Evolutionary conservation across 2,329 filamentous ascomycete genomes (phyloP).

Genomic region (Fusarium robinianum): DNA sequence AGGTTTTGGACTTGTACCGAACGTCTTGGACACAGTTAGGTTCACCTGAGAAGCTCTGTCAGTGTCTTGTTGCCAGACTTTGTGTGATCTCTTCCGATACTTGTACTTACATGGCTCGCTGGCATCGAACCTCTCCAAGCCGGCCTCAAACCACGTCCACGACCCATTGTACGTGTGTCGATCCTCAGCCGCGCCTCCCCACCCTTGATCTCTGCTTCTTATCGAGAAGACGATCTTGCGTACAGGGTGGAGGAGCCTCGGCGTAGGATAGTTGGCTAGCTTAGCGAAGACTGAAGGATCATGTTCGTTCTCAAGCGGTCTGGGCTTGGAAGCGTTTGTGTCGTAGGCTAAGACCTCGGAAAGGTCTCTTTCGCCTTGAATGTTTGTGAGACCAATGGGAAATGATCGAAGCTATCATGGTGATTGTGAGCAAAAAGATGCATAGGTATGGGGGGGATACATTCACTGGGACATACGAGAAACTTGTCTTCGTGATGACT

Average conservation of each 20-base stretch:
- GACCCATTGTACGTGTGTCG: slow-evolving; percentile 52
- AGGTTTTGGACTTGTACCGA: slow-evolving; percentile 29
- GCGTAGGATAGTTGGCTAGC: slow-evolving; percentile 46
- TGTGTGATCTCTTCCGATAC: too few relatives aligned
- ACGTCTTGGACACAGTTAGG: slow-evolving; percentile 38
- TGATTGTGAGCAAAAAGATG: slow-evolving; percentile 4
- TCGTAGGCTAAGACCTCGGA: slow-evolving; percentile 40
- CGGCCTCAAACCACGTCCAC: slow-evolving; percentile 68
- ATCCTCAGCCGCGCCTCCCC: slow-evolving; percentile 43
- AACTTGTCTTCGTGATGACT: slow-evolving; percentile 40
- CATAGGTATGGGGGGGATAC: too few relatives aligned
- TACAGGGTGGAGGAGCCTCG: slow-evolving; percentile 53
- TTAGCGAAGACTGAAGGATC: slow-evolving; percentile 38
- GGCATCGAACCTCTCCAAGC: slow-evolving; percentile 59
- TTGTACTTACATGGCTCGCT: slow-evolving; percentile 36
- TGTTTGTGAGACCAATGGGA: slow-evolving; percentile 44
- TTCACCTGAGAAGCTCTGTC: slow-evolving; percentile 40
- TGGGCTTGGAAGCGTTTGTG: slow-evolving; percentile 36
- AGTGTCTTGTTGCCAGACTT: slow-evolving; percentile 10
- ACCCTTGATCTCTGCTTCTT: slow-evolving; percentile 63
- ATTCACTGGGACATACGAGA: slow-evolving; percentile 40
- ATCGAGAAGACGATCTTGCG: slow-evolving; percentile 66
- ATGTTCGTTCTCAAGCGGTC: slow-evolving; percentile 34
- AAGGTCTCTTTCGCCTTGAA: slow-evolving; percentile 34
- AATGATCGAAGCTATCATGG: slow-evolving; percentile 43